phyloP scores from a whole-genome alignment of 306 rosid species.

The Medicago ruthenica region DNA sequence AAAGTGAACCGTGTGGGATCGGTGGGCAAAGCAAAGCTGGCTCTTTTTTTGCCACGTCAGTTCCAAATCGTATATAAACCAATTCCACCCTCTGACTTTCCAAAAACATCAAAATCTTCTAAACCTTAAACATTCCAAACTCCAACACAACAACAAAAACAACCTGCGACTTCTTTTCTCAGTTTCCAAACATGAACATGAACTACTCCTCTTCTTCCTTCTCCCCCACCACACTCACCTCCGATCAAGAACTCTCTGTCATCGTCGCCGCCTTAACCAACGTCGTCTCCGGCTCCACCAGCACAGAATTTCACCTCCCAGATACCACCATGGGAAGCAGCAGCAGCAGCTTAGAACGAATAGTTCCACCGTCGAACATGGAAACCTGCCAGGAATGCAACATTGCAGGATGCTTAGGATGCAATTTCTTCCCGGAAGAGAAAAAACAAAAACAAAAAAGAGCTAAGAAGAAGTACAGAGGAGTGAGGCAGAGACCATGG shows the following conservation, averaged over 20 bases:
- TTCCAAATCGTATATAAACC: constrained; percentile 51
- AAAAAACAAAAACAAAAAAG: constrained; percentile 49
- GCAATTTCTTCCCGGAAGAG: constrained; percentile 60
- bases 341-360: neutral
- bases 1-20: constrained; percentile 49
- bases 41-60: constrained; percentile 45
- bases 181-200: constrained; percentile 35
- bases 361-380: constrained; percentile 8
- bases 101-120: neutral
- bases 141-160: neutral
- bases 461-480: constrained; percentile 78
- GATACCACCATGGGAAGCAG: neutral
- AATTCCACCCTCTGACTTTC: neutral
- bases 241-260: constrained; percentile 71
- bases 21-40: constrained; percentile 55
- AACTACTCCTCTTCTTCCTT: constrained; percentile 28
- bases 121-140: constrained; percentile 6
- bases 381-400: constrained; percentile 66
- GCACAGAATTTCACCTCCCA: constrained; percentile 18
- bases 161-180: neutral
- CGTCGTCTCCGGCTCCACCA: constrained; percentile 68
- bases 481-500: constrained; percentile 96
- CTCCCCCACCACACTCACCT: constrained; percentile 47
- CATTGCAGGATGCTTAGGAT: constrained; percentile 67
- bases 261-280: constrained; percentile 78